These are phyloP conservation scores for Linnemannia exigua DNA, from an alignment of 192 early-diverging fungal species.

Conservation along the genomic window DNA sequence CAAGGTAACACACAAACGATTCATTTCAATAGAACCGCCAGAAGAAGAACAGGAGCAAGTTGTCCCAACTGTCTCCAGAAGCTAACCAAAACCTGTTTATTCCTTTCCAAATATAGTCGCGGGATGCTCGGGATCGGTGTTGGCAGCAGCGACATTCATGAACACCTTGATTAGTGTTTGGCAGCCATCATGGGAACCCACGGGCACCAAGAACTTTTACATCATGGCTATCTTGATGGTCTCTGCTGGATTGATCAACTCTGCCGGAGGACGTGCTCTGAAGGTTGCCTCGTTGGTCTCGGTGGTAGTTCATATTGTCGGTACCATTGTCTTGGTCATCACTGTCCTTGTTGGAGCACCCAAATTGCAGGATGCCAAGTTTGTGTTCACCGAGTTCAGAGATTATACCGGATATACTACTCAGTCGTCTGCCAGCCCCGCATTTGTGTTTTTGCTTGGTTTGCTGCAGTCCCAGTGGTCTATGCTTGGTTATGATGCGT, in stretches of 20 bases:
- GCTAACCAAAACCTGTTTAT: not conserved
- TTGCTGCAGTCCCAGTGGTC: slow-evolving; percentile 57
- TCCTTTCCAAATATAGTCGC: slow-evolving; percentile 26
- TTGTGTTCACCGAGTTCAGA: slow-evolving; percentile 58
- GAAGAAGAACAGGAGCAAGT: not conserved
- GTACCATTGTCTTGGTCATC: slow-evolving; percentile 42
- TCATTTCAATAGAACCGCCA: not conserved
- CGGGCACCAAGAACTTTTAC: slow-evolving; percentile 47
- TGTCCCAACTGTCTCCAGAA: not conserved
- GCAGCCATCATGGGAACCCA: slow-evolving; percentile 18
- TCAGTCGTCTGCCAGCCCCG: slow-evolving; percentile 26
- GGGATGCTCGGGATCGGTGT: slow-evolving; percentile 49
- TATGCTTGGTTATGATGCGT: slow-evolving; percentile 57
- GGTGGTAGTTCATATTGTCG: slow-evolving; percentile 47
- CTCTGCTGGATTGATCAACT: slow-evolving; percentile 42
- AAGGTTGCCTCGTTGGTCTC: slow-evolving; percentile 50
- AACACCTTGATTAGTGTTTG: slow-evolving; percentile 40
- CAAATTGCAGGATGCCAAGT: slow-evolving; percentile 39
- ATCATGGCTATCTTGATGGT: slow-evolving; percentile 46
- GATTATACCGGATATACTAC: slow-evolving; percentile 54
- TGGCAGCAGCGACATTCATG: slow-evolving; percentile 45
- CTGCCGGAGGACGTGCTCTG: slow-evolving; percentile 49
- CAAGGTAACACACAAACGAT: slow-evolving; percentile 26
- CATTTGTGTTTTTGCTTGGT: slow-evolving; percentile 57
- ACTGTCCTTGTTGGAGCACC: slow-evolving; percentile 47